phyloP scores from a whole-genome alignment of 78 protist genomes.

The Salpingoeca rosetta region DNA sequence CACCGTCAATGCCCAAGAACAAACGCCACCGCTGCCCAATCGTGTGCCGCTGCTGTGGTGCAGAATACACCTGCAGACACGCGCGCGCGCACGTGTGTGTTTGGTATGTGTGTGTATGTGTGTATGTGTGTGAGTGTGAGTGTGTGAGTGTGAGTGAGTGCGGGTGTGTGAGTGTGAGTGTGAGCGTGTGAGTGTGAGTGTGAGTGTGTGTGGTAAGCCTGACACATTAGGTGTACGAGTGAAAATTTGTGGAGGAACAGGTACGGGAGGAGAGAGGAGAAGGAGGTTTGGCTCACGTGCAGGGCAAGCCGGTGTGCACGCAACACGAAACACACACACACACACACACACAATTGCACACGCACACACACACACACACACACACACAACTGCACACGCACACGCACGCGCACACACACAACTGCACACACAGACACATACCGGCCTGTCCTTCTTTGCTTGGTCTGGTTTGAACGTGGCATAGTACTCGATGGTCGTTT shows the following conservation, averaged over 20 bases:
- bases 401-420: background rate
- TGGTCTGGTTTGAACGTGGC: background rate
- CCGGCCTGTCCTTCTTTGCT: too few relatives aligned
- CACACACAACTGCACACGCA: background rate
- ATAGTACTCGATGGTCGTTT: background rate
- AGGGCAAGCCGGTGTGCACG: background rate
- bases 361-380: background rate
- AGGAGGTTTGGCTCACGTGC: background rate
- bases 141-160: background rate
- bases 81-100: too few relatives aligned
- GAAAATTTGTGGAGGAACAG: background rate
- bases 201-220: background rate
- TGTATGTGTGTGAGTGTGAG: background rate
- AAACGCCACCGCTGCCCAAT: too few relatives aligned
- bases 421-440: too few relatives aligned
- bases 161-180: background rate
- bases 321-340: background rate
- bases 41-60: too few relatives aligned
- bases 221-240: background rate
- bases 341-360: background rate
- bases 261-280: background rate
- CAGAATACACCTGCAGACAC: too few relatives aligned
- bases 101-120: background rate
- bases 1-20: too few relatives aligned
- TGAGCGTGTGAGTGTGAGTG: background rate